Percentiles rank a stretch among this genome's conserved stretches.
phyloP scores from a whole-genome alignment of 768 basidiomycete species.

The Xerocomellus chrysenteron region DNA sequence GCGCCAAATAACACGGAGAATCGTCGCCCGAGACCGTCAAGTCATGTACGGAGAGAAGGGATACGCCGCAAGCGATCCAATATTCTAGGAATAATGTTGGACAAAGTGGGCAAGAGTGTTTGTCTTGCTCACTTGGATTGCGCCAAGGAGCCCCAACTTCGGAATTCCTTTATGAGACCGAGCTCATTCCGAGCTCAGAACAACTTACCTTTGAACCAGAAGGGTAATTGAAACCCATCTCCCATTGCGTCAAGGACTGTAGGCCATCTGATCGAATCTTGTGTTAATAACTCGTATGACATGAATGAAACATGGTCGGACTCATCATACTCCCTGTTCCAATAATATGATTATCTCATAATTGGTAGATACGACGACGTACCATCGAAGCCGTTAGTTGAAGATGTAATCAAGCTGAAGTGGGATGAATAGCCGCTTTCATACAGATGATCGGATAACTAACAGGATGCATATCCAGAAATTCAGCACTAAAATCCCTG shows the following conservation, averaged over 20 bases:
- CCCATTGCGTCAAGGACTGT: not conserved
- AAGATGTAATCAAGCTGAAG: conserved; percentile 1
- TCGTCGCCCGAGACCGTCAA: conserved; percentile 40
- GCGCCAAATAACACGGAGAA: conserved; percentile 39
- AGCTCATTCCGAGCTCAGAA: not conserved
- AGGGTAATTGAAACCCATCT: not conserved
- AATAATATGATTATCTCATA: not conserved
- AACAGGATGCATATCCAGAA: conserved; percentile 3
- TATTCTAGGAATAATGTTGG: conserved; percentile 29
- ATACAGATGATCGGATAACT: not conserved
- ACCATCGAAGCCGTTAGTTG: conserved; percentile 1
- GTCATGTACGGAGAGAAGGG: conserved; percentile 41
- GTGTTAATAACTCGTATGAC: not conserved
- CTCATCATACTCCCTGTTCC: conserved; percentile 5
- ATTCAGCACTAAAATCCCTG: not conserved
- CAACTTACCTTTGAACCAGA: not conserved
- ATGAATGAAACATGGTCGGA: not conserved
- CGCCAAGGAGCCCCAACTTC: conserved; percentile 1
- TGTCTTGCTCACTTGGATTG: conserved; percentile 4
- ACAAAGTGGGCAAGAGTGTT: not conserved
- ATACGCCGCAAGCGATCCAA: conserved; percentile 39
- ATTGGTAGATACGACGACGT: not conserved
- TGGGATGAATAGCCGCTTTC: not conserved
- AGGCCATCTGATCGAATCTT: not conserved
- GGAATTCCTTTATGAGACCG: not conserved